Percentiles rank a stretch among this genome's conserved stretches.
phyloP scores from a whole-genome alignment of 768 basidiomycete species.

The Mrakia frigida region DNA sequence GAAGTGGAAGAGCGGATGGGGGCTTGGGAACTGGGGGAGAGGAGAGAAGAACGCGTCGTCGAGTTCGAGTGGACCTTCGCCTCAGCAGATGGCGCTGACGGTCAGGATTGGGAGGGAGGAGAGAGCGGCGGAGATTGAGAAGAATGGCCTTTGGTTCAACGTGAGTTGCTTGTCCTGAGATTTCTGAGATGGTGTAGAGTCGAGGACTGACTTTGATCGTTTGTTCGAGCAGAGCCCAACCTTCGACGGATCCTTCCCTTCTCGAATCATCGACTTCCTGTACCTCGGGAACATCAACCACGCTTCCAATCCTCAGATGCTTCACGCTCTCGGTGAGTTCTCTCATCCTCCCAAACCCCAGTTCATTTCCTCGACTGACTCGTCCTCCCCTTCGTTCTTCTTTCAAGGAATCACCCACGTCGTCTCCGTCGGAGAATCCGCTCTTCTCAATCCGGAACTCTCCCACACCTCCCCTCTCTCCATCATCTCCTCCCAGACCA shows the following conservation, averaged over 20 bases:
- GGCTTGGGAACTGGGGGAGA: constrained; percentile 21
- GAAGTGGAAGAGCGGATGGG: constrained; percentile 31
- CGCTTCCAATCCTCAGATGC: constrained; percentile 90
- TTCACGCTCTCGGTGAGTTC: constrained; percentile 61
- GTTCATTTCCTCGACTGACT: not conserved
- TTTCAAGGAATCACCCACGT: constrained; percentile 86
- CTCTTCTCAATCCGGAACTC: constrained; percentile 64
- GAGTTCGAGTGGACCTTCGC: too few relatives aligned
- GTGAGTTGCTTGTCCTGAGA: not conserved
- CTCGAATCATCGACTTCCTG: constrained; percentile 82
- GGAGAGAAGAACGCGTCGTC: constrained; percentile 49
- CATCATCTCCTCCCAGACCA: not conserved
- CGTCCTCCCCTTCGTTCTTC: not conserved
- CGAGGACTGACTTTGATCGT: not conserved
- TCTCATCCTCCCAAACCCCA: too few relatives aligned
- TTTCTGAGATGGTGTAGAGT: not conserved
- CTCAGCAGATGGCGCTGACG: constrained; percentile 50
- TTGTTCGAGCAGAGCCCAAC: constrained; percentile 7
- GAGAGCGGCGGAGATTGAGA: constrained; percentile 6
- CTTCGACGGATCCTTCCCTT: constrained; percentile 95
- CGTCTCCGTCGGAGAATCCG: constrained; percentile 92
- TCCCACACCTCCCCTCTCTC: not conserved
- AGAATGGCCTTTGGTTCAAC: constrained; percentile 25
- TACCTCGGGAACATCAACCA: constrained; percentile 94
- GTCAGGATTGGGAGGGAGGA: not conserved